Base-by-base conservation (phyloP, 2,329 filamentous ascomycete genomes). In the Aspergillus quadricinctus region DNA sequence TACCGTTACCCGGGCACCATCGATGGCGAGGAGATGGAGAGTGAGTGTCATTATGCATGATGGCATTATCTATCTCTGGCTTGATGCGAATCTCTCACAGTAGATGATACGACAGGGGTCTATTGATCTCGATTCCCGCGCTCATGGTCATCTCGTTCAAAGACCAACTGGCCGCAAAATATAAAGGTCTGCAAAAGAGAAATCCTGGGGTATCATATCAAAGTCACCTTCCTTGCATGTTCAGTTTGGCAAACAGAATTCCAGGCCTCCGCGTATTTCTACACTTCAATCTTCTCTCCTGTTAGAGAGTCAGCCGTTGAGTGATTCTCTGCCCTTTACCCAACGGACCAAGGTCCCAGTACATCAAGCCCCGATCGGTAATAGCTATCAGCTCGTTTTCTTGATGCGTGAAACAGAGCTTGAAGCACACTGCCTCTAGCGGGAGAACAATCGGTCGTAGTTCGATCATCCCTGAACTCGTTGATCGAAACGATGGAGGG, bases 351-450 rank as follows among this genome's bases (percentile, higher is more conserved):
- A 78, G 59, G 60, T 72, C 58, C 69, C 74, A 72, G 3, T 66
- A 59, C 66, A 77, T 68, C 25, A 78, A 48, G 8, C 76, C 76
- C 45, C 69, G 68, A 61, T 78, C 76, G 11, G 76, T 78, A 51
- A 78, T 61, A 8, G 70, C 71, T 56, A 75, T 50, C 25, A 78
- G 57, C 55, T 76, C 72, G 55, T 77, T 62, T 57, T 76, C 75
- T 10, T 61, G 53, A 2, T 63, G 58, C 5, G 63, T 66, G 58
- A 77, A 77, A 17, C 57, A 56, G 48, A 77, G 49, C 52, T 71
- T 67, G 48, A 70, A 75, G 55, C 72, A 75, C 19, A 77, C 75
- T 1, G 72, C 75, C 48, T 71, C 66, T 43, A 73, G 53, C 3
- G 66, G 61, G 19, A 77, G 59, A 4, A 70, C 57, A 43, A 73